These are phyloP conservation scores for Blastobotrys petasosporus DNA, from an alignment of 1,139 yeast genomes.

Conservation along the genomic window DNA sequence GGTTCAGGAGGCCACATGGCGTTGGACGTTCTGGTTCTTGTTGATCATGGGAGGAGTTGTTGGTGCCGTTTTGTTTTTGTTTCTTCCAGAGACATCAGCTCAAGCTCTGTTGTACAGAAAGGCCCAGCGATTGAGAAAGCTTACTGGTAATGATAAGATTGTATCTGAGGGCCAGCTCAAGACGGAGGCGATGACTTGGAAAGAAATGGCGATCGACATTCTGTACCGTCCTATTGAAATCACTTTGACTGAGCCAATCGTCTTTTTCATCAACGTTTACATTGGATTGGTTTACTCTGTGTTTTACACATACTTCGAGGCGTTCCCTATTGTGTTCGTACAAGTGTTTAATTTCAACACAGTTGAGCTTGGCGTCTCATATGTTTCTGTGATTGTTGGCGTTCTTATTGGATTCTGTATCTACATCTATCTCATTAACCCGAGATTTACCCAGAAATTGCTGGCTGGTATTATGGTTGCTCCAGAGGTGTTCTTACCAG, in stretches of 20 bases:
- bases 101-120: constrained; percentile 42
- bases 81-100: constrained; percentile 48
- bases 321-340: constrained; percentile 48
- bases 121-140: constrained; percentile 42
- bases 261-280: constrained; percentile 36
- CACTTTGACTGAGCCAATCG: constrained; percentile 9
- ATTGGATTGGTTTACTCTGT: constrained; percentile 48
- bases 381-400: constrained; percentile 42
- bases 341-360: constrained; percentile 42
- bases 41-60: constrained; percentile 37
- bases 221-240: constrained; percentile 8
- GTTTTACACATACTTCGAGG: constrained; percentile 53
- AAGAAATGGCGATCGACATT: constrained; percentile 17
- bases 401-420: constrained; percentile 33
- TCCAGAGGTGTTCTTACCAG: constrained; percentile 33
- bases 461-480: constrained; percentile 26
- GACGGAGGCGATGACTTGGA: neutral
- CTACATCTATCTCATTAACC: constrained; percentile 7
- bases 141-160: constrained; percentile 28
- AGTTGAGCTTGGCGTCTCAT: constrained; percentile 45
- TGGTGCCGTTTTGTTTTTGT: constrained; percentile 33
- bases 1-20: constrained; percentile 21
- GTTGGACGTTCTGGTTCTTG: constrained; percentile 44
- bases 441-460: neutral
- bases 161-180: neutral